Conservation (phyloP, 1,139 yeast genomes). For the Candida albicans region DNA sequence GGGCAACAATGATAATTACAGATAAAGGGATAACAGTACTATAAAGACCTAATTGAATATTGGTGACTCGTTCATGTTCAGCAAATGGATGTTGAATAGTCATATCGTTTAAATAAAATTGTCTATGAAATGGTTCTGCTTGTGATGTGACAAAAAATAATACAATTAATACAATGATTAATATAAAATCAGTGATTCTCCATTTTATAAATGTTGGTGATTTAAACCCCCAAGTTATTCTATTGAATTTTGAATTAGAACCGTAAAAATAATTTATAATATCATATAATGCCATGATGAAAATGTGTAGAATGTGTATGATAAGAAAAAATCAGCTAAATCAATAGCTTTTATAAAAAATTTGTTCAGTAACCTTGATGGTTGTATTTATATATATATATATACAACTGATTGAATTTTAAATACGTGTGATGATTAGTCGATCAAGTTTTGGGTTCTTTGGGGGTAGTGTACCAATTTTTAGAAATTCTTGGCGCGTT, state of each 20-base stretch:
- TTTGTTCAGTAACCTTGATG: too few relatives aligned
- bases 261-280: conserved; percentile 2
- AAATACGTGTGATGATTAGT: too few relatives aligned
- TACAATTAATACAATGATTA: conserved; percentile 41
- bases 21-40: conserved; percentile 40
- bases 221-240: conserved; percentile 52
- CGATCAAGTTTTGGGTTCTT: too few relatives aligned
- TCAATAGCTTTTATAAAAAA: too few relatives aligned
- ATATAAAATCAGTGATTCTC: conserved; percentile 58
- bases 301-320: neutral
- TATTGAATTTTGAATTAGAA: conserved; percentile 26
- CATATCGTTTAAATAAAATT: conserved; percentile 49
- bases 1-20: conserved; percentile 24
- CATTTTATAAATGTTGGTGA: conserved; percentile 41
- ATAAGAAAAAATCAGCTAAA: too few relatives aligned
- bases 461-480: too few relatives aligned
- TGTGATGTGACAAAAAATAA: conserved; percentile 46
- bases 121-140: conserved; percentile 67
- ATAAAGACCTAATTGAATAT: conserved; percentile 34
- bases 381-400: too few relatives aligned
- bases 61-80: conserved; percentile 56
- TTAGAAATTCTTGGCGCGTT: too few relatives aligned
- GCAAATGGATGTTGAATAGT: conserved; percentile 74
- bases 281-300: conserved; percentile 4
- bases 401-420: too few relatives aligned